These are phyloP conservation scores for Mitosporidium daphniae DNA, from an alignment of 371 early-diverging fungal genomes.

Conservation along the genomic window DNA sequence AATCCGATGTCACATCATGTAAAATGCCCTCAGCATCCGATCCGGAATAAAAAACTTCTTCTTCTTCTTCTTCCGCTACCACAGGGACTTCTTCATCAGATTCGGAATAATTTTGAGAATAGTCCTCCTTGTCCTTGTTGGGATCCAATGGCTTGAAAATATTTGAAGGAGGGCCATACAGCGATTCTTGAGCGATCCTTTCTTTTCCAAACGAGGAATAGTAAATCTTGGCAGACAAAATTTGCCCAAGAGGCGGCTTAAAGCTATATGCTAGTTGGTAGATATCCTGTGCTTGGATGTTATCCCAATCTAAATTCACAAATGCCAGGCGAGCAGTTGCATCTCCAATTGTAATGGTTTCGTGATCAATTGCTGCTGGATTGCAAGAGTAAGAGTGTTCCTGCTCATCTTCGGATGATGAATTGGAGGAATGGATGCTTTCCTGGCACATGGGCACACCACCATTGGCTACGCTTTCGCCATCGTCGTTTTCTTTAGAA, in stretches of 20 bases:
- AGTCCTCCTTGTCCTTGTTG: too few relatives aligned
- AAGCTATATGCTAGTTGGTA: constrained; percentile 44
- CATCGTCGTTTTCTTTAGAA: too few relatives aligned
- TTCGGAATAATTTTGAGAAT: too few relatives aligned
- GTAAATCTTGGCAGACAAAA: constrained; percentile 40
- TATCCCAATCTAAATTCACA: constrained; percentile 88
- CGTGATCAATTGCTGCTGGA: too few relatives aligned
- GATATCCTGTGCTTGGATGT: constrained; percentile 42
- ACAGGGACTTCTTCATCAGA: constrained; percentile 10
- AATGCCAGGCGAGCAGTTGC: constrained; percentile 43
- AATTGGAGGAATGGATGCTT: too few relatives aligned
- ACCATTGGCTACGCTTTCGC: too few relatives aligned
- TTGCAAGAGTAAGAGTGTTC: too few relatives aligned
- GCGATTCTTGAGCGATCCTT: constrained; percentile 24
- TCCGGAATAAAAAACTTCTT: too few relatives aligned
- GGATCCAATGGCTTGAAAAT: constrained; percentile 15
- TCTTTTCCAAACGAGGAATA: constrained; percentile 80
- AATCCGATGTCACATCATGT: too few relatives aligned
- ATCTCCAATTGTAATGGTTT: constrained; percentile 29
- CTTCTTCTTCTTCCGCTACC: constrained; percentile 6
- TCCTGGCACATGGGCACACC: too few relatives aligned
- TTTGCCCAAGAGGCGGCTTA: constrained; percentile 26
- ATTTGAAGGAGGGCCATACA: constrained; percentile 40
- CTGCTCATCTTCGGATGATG: too few relatives aligned
- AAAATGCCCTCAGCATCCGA: too few relatives aligned